Conservation (phyloP, 768 basidiomycete genomes). For the Tricholoma flavovirens region DNA sequence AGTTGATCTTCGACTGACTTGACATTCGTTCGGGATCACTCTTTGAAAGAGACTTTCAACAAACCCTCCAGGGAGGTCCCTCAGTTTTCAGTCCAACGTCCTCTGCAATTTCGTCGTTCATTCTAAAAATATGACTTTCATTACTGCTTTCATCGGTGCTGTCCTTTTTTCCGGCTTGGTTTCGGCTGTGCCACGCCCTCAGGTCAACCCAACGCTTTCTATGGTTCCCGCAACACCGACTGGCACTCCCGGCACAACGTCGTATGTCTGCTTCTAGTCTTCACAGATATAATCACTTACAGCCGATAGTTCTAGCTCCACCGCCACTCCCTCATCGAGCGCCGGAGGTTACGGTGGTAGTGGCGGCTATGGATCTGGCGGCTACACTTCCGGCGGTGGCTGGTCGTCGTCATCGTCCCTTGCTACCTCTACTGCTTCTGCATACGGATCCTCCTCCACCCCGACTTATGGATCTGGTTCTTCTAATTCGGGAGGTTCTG, state of each 20-base stretch:
- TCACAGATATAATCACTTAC: background rate
- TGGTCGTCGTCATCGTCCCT: slow-evolving; percentile 4
- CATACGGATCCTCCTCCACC: slow-evolving; percentile 28
- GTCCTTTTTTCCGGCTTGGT: slow-evolving; percentile 48
- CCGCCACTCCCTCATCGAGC: slow-evolving; percentile 11
- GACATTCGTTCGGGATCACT: slow-evolving; percentile 60
- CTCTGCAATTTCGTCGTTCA: slow-evolving; percentile 41
- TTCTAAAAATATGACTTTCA: slow-evolving; percentile 53
- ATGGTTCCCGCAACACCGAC: slow-evolving; percentile 43
- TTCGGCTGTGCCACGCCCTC: slow-evolving; percentile 41
- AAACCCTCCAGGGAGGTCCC: slow-evolving; percentile 60
- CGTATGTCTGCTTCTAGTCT: background rate
- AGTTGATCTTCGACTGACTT: slow-evolving; percentile 60
- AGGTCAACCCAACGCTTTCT: slow-evolving; percentile 29
- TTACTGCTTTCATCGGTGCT: slow-evolving; percentile 49
- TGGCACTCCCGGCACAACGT: background rate
- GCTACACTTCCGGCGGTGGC: background rate
- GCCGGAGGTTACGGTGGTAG: slow-evolving; percentile 19
- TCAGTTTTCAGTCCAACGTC: slow-evolving; percentile 37
- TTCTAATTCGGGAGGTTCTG: slow-evolving; percentile 48
- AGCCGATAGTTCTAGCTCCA: background rate
- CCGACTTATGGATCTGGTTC: slow-evolving; percentile 60
- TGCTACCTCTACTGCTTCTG: slow-evolving; percentile 20
- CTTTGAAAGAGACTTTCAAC: slow-evolving; percentile 64
- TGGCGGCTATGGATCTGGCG: slow-evolving; percentile 10